Conservation (phyloP, 2,329 filamentous ascomycete species). For the Clonostachys byssicola region DNA sequence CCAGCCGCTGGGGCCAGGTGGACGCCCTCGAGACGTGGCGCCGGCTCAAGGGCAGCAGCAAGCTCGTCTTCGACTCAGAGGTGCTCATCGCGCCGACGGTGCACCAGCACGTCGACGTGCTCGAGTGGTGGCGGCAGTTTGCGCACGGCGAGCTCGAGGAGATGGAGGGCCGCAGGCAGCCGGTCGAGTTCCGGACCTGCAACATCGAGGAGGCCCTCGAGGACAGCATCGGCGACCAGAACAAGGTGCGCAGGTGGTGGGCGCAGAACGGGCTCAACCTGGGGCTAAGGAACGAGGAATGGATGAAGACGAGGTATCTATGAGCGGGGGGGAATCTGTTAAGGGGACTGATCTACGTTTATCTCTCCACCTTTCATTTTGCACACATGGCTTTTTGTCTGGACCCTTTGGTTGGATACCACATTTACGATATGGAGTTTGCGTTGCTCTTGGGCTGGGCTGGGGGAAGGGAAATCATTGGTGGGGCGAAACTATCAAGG, state of each 20-base stretch:
- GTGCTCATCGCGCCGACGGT: slow-evolving; percentile 84
- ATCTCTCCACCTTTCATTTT: too few relatives aligned
- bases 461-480: too few relatives aligned
- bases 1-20: slow-evolving; percentile 80
- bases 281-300: slow-evolving; percentile 78
- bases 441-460: too few relatives aligned
- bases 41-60: slow-evolving; percentile 57
- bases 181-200: slow-evolving; percentile 90
- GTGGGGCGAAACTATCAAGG: too few relatives aligned
- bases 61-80: slow-evolving; percentile 74
- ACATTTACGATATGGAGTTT: too few relatives aligned
- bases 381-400: too few relatives aligned
- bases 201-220: slow-evolving; percentile 94
- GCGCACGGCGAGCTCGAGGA: slow-evolving; percentile 49
- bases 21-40: slow-evolving; percentile 82
- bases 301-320: slow-evolving; percentile 79
- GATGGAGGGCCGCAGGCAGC: slow-evolving; percentile 52
- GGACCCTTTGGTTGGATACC: too few relatives aligned
- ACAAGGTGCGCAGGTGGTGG: slow-evolving; percentile 82
- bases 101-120: slow-evolving; percentile 75
- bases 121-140: slow-evolving; percentile 89
- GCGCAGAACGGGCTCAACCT: slow-evolving; percentile 77
- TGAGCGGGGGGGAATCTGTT: slow-evolving; percentile 19
- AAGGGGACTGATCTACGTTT: too few relatives aligned
- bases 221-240: slow-evolving; percentile 73